Percentiles rank a stretch among this genome's conserved stretches.
Conservation (phyloP, 2,329 filamentous ascomycete genomes). For the Rosellinia necatrix region DNA sequence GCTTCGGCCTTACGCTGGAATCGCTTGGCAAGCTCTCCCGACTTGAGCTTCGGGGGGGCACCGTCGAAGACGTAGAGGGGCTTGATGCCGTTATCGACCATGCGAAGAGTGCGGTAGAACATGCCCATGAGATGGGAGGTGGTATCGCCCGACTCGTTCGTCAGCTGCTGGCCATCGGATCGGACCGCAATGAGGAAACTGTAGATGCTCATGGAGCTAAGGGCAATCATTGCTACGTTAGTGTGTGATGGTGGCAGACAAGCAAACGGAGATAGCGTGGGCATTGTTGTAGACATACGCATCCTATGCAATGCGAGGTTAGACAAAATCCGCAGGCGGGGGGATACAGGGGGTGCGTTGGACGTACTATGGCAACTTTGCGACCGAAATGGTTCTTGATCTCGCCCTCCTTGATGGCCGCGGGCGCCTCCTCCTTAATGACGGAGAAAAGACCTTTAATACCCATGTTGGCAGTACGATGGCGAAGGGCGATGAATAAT, state of each 20-base stretch:
- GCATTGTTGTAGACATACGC: conserved; percentile 49
- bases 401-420: conserved; percentile 92
- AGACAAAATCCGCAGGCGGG: not conserved
- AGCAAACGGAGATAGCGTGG: not conserved
- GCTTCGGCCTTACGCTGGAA: conserved; percentile 95
- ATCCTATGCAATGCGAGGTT: conserved; percentile 50
- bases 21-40: conserved; percentile 92
- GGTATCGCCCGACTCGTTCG: conserved; percentile 91
- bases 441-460: conserved; percentile 78
- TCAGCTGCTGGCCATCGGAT: conserved; percentile 94
- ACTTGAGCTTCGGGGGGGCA: conserved; percentile 95
- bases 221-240: conserved; percentile 19
- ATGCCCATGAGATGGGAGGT: conserved; percentile 99
- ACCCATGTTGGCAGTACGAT: conserved; percentile 52
- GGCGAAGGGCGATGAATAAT: not conserved
- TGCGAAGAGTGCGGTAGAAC: conserved; percentile 98
- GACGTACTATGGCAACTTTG: conserved; percentile 91
- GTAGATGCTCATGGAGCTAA: conserved; percentile 96
- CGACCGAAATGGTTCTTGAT: conserved; percentile 99
- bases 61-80: conserved; percentile 98
- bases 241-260: not conserved
- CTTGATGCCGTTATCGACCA: conserved; percentile 99
- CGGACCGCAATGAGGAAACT: conserved; percentile 97
- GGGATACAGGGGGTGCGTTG: not conserved
- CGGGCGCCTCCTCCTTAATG: conserved; percentile 91